A percentile compares a stretch with the other conserved stretches of the same genome.
Evolutionary conservation across 2,329 filamentous ascomycete species (phyloP).

Genomic region (Claviceps lovelessii): DNA sequence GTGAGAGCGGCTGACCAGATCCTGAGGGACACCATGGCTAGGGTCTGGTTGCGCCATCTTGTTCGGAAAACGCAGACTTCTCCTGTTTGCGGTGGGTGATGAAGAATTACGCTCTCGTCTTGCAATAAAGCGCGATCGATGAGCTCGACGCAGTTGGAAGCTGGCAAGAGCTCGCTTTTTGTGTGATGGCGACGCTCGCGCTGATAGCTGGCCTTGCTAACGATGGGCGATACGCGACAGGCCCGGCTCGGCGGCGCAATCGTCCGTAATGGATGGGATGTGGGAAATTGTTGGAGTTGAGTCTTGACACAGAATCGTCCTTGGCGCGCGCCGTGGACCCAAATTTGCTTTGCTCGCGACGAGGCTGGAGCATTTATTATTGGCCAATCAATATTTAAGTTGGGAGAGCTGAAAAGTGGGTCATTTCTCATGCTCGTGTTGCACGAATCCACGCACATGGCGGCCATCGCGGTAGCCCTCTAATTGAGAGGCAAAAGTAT

Average conservation of each 20-base stretch:
- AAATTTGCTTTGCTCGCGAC: constrained; percentile 26
- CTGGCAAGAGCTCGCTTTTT: not conserved
- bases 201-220: not conserved
- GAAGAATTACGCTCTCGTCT: not conserved
- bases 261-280: constrained; percentile 4
- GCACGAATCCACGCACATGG: too few species aligned
- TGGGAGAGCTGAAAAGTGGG: not conserved
- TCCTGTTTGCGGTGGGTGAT: not conserved
- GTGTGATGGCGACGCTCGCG: not conserved
- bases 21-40: constrained; percentile 28
- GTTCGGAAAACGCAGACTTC: constrained; percentile 2
- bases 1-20: constrained; percentile 21
- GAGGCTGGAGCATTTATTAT: constrained; percentile 13
- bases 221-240: not conserved
- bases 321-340: constrained; percentile 9
- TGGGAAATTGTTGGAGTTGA: constrained; percentile 2
- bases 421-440: not conserved
- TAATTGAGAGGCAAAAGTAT: too few species aligned
- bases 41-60: constrained; percentile 28
- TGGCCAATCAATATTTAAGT: constrained; percentile 13
- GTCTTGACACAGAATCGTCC: constrained; percentile 6
- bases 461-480: too few species aligned
- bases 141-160: not conserved
- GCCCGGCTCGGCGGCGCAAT: constrained; percentile 6
- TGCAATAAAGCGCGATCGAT: not conserved